phyloP scores from a whole-genome alignment of 2,329 filamentous ascomycete genomes.

The Botrytis medusae region DNA sequence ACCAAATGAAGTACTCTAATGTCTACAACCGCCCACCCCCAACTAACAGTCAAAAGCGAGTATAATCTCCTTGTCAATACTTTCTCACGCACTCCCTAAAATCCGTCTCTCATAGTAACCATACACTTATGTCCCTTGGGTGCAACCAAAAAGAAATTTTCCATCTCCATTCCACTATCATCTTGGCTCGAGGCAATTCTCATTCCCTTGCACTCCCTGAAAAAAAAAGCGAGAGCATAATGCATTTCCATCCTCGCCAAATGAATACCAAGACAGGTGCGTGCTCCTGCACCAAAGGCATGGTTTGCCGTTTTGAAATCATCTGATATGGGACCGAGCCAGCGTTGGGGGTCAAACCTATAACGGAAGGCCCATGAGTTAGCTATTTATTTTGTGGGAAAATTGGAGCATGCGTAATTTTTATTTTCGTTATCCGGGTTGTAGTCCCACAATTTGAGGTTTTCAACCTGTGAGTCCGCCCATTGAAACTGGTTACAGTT shows the following conservation, averaged over 20 bases:
- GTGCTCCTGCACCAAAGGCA: slow-evolving; percentile 5
- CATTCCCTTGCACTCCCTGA: background rate
- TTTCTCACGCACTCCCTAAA: background rate
- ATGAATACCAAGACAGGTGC: background rate
- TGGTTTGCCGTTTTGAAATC: background rate
- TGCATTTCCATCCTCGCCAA: slow-evolving; percentile 6
- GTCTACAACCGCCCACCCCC: too few species aligned
- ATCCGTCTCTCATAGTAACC: background rate
- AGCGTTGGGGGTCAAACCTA: slow-evolving; percentile 2
- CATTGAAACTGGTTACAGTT: too few species aligned
- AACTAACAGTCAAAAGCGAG: background rate
- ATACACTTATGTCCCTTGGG: background rate
- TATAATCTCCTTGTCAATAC: accelerated
- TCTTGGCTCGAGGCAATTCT: background rate
- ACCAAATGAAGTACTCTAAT: background rate
- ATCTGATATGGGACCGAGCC: background rate
- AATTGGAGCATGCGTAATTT: too few species aligned
- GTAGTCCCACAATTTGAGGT: too few species aligned
- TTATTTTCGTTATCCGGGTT: too few species aligned
- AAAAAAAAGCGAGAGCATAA: background rate
- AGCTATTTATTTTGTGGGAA: background rate
- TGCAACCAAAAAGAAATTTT: background rate
- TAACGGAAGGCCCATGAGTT: background rate
- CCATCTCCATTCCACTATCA: background rate
- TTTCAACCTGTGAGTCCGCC: too few species aligned